These are phyloP conservation scores for Rhizopogon roseolus DNA, from an alignment of 768 basidiomycete genomes.

Conservation along the genomic window DNA sequence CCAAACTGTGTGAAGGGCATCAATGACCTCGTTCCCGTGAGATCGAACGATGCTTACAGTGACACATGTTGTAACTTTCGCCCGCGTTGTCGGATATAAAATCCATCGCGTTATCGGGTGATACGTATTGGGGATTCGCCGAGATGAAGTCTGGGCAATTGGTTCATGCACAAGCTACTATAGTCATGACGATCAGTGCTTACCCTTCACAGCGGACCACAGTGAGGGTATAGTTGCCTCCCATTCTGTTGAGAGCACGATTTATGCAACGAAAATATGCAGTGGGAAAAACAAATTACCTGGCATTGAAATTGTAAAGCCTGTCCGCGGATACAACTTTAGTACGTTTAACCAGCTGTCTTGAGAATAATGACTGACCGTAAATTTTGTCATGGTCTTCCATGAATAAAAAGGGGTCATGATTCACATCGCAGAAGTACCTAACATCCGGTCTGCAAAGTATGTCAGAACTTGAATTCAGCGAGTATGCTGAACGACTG, in stretches of 20 bases:
- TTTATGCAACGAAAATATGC: neutral
- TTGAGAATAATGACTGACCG: slow-evolving; percentile 24
- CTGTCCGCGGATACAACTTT: slow-evolving; percentile 17
- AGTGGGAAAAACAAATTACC: neutral
- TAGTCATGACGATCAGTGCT: slow-evolving; percentile 27
- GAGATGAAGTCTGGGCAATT: slow-evolving; percentile 48
- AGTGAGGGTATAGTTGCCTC: slow-evolving; percentile 58
- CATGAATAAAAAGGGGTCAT: slow-evolving; percentile 54
- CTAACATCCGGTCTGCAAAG: slow-evolving; percentile 42
- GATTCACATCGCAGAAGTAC: slow-evolving; percentile 49
- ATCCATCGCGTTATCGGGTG: slow-evolving; percentile 52
- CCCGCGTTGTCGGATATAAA: slow-evolving; percentile 68
- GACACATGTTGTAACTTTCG: slow-evolving; percentile 59
- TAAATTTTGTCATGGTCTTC: slow-evolving; percentile 48
- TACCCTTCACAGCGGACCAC: slow-evolving; percentile 56
- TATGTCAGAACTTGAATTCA: neutral
- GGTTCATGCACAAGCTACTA: slow-evolving; percentile 32
- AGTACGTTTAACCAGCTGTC: neutral
- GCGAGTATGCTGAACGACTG: slow-evolving; percentile 10
- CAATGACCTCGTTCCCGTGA: neutral
- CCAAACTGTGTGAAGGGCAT: slow-evolving; percentile 54
- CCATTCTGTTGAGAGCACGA: slow-evolving; percentile 36
- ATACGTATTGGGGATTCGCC: slow-evolving; percentile 49
- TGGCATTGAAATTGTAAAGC: slow-evolving; percentile 60
- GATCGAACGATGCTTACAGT: slow-evolving; percentile 39